Percentiles rank a stretch among this genome's conserved stretches.
phyloP scores from a whole-genome alignment of 345 rosid species.

The Hibiscus mutabilis region DNA sequence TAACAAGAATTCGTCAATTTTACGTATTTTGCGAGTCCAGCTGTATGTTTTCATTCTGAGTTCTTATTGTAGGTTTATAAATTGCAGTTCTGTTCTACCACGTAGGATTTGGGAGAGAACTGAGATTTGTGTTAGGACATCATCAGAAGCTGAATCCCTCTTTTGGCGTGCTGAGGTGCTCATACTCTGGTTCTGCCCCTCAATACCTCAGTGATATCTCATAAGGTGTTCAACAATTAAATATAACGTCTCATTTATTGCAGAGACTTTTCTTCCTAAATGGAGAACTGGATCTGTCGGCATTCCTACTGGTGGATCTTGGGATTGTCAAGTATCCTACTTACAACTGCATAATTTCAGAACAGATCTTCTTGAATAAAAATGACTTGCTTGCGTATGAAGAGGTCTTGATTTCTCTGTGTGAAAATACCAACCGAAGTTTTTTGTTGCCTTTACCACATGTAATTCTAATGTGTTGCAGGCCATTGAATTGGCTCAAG shows the following conservation, averaged over 20 bases:
- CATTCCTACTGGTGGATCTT: constrained; percentile 75
- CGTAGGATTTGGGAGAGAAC: constrained; percentile 46
- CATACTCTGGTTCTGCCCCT: background rate
- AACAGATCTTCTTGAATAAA: constrained; percentile 47
- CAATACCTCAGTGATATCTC: background rate
- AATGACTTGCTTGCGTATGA: constrained; percentile 69
- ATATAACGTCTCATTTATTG: constrained; percentile 16
- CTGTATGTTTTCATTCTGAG: constrained; percentile 5
- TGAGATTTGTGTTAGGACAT: constrained; percentile 46
- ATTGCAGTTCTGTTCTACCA: constrained; percentile 44
- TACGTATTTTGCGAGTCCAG: background rate
- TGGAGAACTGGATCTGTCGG: constrained; percentile 78
- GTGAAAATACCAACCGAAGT: background rate
- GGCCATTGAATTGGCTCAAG: constrained; percentile 90
- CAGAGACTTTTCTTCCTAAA: constrained; percentile 95
- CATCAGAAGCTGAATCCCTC: constrained; percentile 55
- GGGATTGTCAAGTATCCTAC: constrained; percentile 75
- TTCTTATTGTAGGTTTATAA: constrained; percentile 14
- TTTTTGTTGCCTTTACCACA: constrained; percentile 10
- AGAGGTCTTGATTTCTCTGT: constrained; percentile 53
- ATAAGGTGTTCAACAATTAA: background rate
- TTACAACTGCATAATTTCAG: constrained; percentile 56
- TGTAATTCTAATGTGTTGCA: constrained; percentile 24
- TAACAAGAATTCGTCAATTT: background rate
- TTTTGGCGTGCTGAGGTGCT: constrained; percentile 88